Percentiles rank a stretch among this genome's conserved stretches.
These are phyloP conservation scores for Rhazya stricta DNA, from an alignment of 257 asterid species.

Conservation along the genomic window DNA sequence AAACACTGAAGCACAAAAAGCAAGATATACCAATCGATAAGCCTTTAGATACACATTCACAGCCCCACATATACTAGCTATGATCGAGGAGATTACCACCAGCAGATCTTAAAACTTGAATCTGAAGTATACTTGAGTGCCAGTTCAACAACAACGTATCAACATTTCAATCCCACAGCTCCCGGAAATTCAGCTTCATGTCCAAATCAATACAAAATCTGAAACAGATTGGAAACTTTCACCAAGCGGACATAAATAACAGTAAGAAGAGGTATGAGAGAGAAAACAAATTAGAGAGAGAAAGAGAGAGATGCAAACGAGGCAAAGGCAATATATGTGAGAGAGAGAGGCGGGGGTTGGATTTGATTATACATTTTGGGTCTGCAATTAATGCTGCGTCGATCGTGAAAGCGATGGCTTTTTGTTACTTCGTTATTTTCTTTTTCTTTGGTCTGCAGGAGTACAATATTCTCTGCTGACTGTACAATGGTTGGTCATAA, in stretches of 20 bases:
- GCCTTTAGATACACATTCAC: conserved; percentile 9
- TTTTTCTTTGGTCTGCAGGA: not conserved
- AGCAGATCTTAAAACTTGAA: conserved; percentile 59
- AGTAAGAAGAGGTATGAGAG: conserved; percentile 11
- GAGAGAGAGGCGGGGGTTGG: conserved; percentile 46
- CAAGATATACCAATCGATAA: conserved; percentile 13
- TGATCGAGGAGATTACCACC: conserved; percentile 52
- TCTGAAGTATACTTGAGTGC: conserved; percentile 27
- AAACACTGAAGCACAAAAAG: not conserved
- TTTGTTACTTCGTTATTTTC: conserved; percentile 1
- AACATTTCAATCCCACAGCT: conserved; percentile 46
- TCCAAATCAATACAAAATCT: conserved; percentile 14
- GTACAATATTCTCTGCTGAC: not conserved
- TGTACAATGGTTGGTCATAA: not conserved
- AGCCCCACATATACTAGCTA: not conserved
- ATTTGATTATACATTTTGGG: conserved; percentile 32
- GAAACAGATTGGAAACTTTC: not conserved
- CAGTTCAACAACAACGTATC: conserved; percentile 6
- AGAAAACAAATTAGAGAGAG: conserved; percentile 18
- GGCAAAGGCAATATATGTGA: conserved; percentile 17
- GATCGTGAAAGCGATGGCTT: conserved; percentile 27
- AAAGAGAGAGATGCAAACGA: conserved; percentile 33
- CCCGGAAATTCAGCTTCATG: conserved; percentile 23
- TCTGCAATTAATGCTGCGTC: conserved; percentile 26
- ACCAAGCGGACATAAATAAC: not conserved